Percentiles rank a stretch among this genome's conserved stretches.
Conservation (phyloP, 805 yeast genomes). For the Helenozyma baotianmanensis region DNA sequence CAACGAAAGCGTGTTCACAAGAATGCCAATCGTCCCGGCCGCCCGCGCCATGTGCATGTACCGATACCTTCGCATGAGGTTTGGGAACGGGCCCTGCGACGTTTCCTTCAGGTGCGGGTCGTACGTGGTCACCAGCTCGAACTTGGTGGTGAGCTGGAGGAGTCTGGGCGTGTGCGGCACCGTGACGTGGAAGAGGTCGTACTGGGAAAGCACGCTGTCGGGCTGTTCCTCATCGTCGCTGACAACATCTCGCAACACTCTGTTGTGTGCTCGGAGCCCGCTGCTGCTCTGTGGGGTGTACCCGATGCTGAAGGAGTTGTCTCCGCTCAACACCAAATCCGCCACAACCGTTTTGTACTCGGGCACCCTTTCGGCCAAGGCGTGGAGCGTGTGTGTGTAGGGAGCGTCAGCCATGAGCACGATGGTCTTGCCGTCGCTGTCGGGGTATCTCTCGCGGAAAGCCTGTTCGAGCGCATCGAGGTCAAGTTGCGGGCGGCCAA, state of each 20-base stretch:
- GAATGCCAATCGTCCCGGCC: slow-evolving; percentile 87
- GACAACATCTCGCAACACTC: slow-evolving; percentile 13
- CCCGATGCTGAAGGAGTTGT: slow-evolving; percentile 41
- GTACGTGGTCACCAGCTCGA: slow-evolving; percentile 47
- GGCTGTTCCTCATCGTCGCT: slow-evolving; percentile 18
- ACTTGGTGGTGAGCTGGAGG: slow-evolving; percentile 69
- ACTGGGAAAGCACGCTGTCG: slow-evolving; percentile 36
- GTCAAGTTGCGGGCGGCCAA: slow-evolving; percentile 65
- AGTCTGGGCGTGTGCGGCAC: slow-evolving; percentile 75
- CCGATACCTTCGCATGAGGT: slow-evolving; percentile 77
- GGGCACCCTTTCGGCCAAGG: slow-evolving; percentile 33
- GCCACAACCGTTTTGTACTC: slow-evolving; percentile 24
- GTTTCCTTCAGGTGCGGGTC: slow-evolving; percentile 34
- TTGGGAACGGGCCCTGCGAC: slow-evolving; percentile 64
- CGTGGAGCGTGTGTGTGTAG: slow-evolving; percentile 43
- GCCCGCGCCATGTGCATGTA: slow-evolving; percentile 85
- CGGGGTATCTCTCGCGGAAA: slow-evolving; percentile 41
- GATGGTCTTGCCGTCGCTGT: slow-evolving; percentile 36
- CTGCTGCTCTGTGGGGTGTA: slow-evolving; percentile 20
- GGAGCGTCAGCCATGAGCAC: slow-evolving; percentile 76
- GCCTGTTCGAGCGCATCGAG: slow-evolving; percentile 28
- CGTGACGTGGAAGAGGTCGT: slow-evolving; percentile 64
- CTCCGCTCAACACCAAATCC: slow-evolving; percentile 25
- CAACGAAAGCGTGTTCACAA: slow-evolving; percentile 85
- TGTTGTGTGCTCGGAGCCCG: slow-evolving; percentile 16